Conservation (phyloP, 257 asterid genomes). For the Parsonsia alboflavescens region DNA sequence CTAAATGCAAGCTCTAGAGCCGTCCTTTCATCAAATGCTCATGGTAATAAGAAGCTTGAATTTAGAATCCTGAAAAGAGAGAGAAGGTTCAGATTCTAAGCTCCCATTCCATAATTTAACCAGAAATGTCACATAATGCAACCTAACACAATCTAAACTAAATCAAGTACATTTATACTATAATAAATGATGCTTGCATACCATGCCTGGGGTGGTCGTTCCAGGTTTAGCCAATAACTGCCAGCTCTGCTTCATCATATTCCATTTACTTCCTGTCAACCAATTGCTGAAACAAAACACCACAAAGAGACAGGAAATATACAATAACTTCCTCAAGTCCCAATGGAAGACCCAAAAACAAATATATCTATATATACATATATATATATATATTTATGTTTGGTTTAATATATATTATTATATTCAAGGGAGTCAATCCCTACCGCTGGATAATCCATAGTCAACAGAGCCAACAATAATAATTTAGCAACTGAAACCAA, state of each 20-base stretch:
- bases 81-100: not conserved
- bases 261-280: conserved; percentile 10
- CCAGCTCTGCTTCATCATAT: conserved; percentile 35
- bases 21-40: not conserved
- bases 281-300: conserved; percentile 16
- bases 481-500: conserved; percentile 18
- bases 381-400: too few relatives aligned
- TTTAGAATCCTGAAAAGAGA: not conserved
- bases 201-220: conserved; percentile 96
- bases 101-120: not conserved
- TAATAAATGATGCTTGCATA: conserved; percentile 9
- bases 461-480: too few relatives aligned
- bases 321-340: not conserved
- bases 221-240: conserved; percentile 75
- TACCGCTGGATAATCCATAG: too few relatives aligned
- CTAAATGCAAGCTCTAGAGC: not conserved
- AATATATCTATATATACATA: too few relatives aligned
- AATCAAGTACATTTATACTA: not conserved
- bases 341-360: conserved; percentile 28
- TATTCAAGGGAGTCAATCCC: too few relatives aligned
- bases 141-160: not conserved
- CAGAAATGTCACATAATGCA: not conserved
- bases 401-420: too few relatives aligned
- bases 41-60: not conserved
- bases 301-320: not conserved